Conservation (phyloP, 495 filamentous ascomycete species). For the Penicillium lividum region DNA sequence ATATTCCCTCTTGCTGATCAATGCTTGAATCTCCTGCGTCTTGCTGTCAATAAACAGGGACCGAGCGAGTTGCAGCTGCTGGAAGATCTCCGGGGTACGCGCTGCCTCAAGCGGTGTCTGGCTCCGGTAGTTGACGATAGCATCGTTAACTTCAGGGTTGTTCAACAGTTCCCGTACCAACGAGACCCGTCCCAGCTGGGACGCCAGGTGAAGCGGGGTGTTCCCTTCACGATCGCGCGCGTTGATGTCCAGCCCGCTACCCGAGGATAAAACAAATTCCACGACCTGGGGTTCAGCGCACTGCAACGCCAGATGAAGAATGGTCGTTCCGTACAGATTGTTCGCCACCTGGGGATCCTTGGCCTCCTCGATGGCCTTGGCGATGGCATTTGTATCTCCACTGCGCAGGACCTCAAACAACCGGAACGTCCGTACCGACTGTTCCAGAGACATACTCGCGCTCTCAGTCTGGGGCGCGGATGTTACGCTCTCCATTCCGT, state of each 20-base stretch:
- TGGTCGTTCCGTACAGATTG: slow-evolving; percentile 74
- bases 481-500: slow-evolving; percentile 36
- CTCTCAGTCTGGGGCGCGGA: slow-evolving; percentile 33
- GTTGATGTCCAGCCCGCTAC: slow-evolving; percentile 75
- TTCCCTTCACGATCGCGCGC: slow-evolving; percentile 90
- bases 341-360: slow-evolving; percentile 45
- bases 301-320: slow-evolving; percentile 93
- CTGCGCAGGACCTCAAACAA: slow-evolving; percentile 89
- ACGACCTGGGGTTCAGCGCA: slow-evolving; percentile 94
- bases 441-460: slow-evolving; percentile 69
- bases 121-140: slow-evolving; percentile 84
- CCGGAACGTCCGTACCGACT: slow-evolving; percentile 90
- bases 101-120: slow-evolving; percentile 87
- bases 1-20: slow-evolving; percentile 73
- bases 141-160: slow-evolving; percentile 80
- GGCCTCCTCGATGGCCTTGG: slow-evolving; percentile 78
- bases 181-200: slow-evolving; percentile 73
- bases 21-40: slow-evolving; percentile 74
- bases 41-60: slow-evolving; percentile 88
- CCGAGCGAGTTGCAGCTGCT: slow-evolving; percentile 87
- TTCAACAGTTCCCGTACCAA: slow-evolving; percentile 81
- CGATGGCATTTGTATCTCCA: slow-evolving; percentile 88
- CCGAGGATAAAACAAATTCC: slow-evolving; percentile 84
- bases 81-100: slow-evolving; percentile 89
- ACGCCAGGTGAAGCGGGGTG: slow-evolving; percentile 86